phyloP scores from a whole-genome alignment of 2,329 filamentous ascomycete species.

The Pleoardoris graminearum region DNA sequence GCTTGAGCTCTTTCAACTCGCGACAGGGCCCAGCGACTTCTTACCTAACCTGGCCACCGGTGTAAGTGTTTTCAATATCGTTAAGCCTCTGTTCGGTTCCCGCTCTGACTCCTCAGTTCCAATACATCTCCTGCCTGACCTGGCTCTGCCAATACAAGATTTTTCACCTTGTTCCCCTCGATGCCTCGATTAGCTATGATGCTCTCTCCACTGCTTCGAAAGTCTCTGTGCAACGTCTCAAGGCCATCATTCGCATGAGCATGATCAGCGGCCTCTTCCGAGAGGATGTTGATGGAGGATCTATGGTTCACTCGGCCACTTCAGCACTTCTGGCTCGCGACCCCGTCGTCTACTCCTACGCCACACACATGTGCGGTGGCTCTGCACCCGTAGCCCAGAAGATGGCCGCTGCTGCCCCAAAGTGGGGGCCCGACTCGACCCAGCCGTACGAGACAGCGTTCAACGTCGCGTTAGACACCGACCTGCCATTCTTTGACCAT shows the following conservation, averaged over 20 bases:
- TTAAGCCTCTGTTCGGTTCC: too few species aligned
- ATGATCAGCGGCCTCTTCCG: conserved; percentile 9
- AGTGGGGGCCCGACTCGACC: conserved; percentile 5
- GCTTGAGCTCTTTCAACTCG: conserved; percentile 8
- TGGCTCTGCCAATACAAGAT: conserved; percentile 12
- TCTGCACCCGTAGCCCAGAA: conserved; percentile 4
- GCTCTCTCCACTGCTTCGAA: background rate
- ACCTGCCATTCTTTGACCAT: conserved; percentile 13
- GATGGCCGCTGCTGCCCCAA: conserved; percentile 1
- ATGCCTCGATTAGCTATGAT: conserved; percentile 9
- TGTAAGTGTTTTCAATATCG: conserved; percentile 7
- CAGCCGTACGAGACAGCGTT: conserved; percentile 7
- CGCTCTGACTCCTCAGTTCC: conserved; percentile 5
- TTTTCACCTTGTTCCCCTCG: conserved; percentile 5
- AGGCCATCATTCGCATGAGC: conserved; percentile 6
- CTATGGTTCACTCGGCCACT: conserved; percentile 4
- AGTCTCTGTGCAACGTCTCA: conserved; percentile 4
- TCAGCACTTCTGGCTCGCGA: conserved; percentile 8
- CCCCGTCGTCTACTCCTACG: background rate
- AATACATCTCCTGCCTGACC: conserved; percentile 10
- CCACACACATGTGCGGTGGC: conserved; percentile 1
- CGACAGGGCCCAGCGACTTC: conserved; percentile 8
- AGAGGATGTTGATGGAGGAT: background rate
- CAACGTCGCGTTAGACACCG: conserved; percentile 8
- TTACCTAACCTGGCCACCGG: conserved; percentile 8